Evolutionary conservation across 257 asterid species (phyloP).

Genomic region (Nicotiana undulata): DNA sequence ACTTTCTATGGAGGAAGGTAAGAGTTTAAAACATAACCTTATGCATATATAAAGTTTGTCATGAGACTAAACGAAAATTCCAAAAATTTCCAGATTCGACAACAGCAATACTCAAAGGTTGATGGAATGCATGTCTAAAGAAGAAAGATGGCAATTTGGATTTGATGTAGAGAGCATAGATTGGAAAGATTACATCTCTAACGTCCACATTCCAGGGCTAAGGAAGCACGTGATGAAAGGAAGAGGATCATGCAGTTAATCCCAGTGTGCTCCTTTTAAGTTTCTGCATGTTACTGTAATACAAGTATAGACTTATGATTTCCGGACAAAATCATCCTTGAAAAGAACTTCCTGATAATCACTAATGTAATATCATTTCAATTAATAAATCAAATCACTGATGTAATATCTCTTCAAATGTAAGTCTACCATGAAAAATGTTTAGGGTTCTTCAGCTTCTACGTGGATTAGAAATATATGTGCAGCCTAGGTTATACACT

Average conservation of each 20-base stretch:
- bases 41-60: background rate
- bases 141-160: conserved; percentile 66
- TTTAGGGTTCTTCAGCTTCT: background rate
- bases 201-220: conserved; percentile 88
- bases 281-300: conserved; percentile 32
- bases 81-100: conserved; percentile 59
- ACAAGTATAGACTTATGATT: conserved; percentile 14
- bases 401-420: conserved; percentile 8
- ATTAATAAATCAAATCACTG: conserved; percentile 4
- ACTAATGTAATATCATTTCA: conserved; percentile 11
- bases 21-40: background rate
- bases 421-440: background rate
- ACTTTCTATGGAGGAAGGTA: conserved; percentile 93
- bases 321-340: conserved; percentile 11
- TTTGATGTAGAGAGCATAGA: conserved; percentile 80
- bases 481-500: background rate
- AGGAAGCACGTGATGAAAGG: conserved; percentile 96
- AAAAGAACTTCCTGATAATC: conserved; percentile 14
- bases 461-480: background rate
- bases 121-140: conserved; percentile 69
- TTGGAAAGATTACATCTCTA: conserved; percentile 81
- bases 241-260: conserved; percentile 44
- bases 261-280: conserved; percentile 9
- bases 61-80: background rate
- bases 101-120: conserved; percentile 69